Conservation (phyloP, 2,329 filamentous ascomycete species). For the Cercospora zeae-maydis region DNA sequence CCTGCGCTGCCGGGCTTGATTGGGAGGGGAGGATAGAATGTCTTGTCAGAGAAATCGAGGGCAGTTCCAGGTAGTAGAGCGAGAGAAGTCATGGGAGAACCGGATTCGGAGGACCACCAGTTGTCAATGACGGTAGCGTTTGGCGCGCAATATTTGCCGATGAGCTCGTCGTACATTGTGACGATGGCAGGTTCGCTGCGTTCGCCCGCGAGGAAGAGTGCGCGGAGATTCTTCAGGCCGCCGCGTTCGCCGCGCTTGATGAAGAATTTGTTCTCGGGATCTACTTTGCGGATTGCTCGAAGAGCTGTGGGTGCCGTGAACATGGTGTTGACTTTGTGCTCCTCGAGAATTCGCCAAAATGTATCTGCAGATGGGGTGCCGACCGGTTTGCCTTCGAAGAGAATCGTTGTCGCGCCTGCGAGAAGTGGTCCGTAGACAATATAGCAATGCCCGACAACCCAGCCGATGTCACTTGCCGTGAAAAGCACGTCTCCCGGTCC, state of each 20-base stretch:
- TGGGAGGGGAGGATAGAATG: conserved; percentile 48
- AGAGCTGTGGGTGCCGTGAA: conserved; percentile 87
- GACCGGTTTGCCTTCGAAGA: conserved; percentile 92
- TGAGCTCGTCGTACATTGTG: conserved; percentile 71
- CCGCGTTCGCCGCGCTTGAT: conserved; percentile 60
- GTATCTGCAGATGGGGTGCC: conserved; percentile 83
- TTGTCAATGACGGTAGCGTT: conserved; percentile 65
- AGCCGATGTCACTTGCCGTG: conserved; percentile 82
- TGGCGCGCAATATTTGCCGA: conserved; percentile 62
- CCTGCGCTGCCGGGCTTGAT: conserved; percentile 85
- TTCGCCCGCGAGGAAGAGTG: conserved; percentile 83
- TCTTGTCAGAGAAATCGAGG: conserved; percentile 48
- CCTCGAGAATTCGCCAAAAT: conserved; percentile 82
- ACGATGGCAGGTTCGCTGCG: conserved; percentile 84
- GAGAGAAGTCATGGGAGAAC: conserved; percentile 64
- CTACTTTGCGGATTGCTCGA: conserved; percentile 80
- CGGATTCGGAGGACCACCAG: conserved; percentile 71
- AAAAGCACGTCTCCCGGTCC: conserved; percentile 81
- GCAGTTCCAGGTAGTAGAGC: conserved; percentile 62
- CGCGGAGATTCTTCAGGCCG: conserved; percentile 68
- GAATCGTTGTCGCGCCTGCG: conserved; percentile 76
- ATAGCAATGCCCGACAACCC: conserved; percentile 84
- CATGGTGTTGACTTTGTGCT: conserved; percentile 78
- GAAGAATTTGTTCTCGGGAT: conserved; percentile 69
- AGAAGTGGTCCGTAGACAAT: conserved; percentile 87